phyloP scores from a whole-genome alignment of 1,284 basidiomycete species.

The Trichosporon asahii region DNA sequence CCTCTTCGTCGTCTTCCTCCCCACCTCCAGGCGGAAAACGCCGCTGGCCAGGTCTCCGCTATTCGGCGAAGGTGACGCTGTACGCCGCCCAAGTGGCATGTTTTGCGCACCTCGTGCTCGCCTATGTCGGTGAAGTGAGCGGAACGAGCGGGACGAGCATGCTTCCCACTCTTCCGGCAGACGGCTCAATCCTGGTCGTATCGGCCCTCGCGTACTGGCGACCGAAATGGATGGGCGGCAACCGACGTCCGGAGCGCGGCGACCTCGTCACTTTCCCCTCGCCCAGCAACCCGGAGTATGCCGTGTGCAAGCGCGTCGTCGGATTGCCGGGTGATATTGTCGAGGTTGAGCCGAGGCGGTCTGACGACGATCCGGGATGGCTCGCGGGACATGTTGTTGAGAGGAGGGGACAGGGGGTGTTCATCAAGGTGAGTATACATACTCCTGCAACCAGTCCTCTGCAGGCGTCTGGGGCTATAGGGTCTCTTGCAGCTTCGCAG shows the following conservation, averaged over 20 bases:
- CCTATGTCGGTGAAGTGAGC: slow-evolving; percentile 38
- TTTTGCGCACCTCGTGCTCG: slow-evolving; percentile 38
- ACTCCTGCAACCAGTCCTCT: too few relatives aligned
- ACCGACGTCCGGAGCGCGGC: slow-evolving; percentile 59
- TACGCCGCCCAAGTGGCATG: slow-evolving; percentile 9
- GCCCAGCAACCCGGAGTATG: slow-evolving; percentile 61
- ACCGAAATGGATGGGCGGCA: slow-evolving; percentile 22
- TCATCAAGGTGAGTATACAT: background rate
- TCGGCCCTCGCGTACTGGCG: slow-evolving; percentile 55
- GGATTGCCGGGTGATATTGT: slow-evolving; percentile 86
- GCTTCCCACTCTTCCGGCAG: slow-evolving; percentile 41
- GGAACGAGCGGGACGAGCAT: slow-evolving; percentile 28
- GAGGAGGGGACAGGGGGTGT: background rate
- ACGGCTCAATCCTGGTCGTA: slow-evolving; percentile 53
- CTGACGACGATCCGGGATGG: slow-evolving; percentile 50
- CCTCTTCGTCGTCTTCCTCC: background rate
- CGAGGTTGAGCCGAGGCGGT: slow-evolving; percentile 68
- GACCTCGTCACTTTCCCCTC: slow-evolving; percentile 76
- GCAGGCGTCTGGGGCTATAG: too few relatives aligned
- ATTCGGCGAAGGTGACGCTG: background rate
- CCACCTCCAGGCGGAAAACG: background rate
- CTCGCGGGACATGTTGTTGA: slow-evolving; percentile 1
- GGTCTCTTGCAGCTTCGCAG: background rate
- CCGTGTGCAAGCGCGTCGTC: slow-evolving; percentile 86
- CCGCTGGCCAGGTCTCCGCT: background rate